Evolutionary conservation across 306 rosid genomes (phyloP).

Genomic region (Vigna reflexopilosa): DNA sequence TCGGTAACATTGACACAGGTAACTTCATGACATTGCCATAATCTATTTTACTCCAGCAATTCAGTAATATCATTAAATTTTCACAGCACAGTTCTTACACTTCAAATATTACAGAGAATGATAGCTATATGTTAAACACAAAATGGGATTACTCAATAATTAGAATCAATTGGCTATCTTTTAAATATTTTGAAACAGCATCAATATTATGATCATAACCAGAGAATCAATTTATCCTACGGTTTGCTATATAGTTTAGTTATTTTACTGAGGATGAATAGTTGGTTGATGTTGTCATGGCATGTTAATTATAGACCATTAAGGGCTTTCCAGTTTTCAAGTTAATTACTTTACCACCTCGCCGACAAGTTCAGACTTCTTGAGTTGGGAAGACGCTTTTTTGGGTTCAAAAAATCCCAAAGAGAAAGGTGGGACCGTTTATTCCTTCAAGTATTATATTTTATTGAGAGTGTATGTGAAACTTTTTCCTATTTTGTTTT

Average conservation of each 20-base stretch:
- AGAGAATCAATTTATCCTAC: not conserved
- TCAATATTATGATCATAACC: not conserved
- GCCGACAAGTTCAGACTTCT: slow-evolving; percentile 28
- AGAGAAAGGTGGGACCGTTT: not conserved
- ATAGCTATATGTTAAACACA: no score
- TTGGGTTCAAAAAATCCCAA: not conserved
- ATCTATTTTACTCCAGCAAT: not conserved
- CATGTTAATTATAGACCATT: slow-evolving; percentile 14
- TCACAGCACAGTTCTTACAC: no score
- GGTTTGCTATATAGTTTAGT: not conserved
- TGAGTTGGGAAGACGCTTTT: slow-evolving; percentile 44
- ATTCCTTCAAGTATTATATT: not conserved
- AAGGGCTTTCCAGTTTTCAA: not conserved
- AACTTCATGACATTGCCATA: not conserved
- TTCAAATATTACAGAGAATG: no score
- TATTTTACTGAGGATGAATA: slow-evolving; percentile 4
- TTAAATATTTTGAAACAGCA: not conserved
- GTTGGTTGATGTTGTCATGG: not conserved
- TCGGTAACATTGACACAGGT: slow-evolving; percentile 52
- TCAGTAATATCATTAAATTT: no score
- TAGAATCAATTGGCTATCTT: no score
- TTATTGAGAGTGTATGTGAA: not conserved
- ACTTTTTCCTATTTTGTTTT: no score
- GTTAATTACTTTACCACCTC: not conserved
- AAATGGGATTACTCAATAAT: no score